Conservation (phyloP, 1,284 basidiomycete genomes). For the Mycena sp. region DNA sequence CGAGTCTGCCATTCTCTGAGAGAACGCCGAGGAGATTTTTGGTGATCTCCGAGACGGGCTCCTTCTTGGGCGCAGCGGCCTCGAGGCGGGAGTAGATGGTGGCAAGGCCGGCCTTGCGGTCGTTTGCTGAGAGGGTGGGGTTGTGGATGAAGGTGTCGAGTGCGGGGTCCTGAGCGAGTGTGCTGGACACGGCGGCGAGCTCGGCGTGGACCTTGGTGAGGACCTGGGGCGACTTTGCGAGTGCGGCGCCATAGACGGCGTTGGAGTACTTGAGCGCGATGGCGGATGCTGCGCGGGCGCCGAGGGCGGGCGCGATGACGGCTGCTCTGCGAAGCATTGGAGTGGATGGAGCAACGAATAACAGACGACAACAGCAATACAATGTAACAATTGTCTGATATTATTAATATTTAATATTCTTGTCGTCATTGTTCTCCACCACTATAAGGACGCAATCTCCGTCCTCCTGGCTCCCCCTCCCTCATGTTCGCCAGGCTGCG, state of each 20-base stretch:
- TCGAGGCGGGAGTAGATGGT: conserved; percentile 72
- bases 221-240: conserved; percentile 82
- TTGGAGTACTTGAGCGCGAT: conserved; percentile 94
- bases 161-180: conserved; percentile 73
- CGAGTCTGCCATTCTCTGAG: conserved; percentile 93
- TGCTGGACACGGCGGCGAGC: conserved; percentile 74
- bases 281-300: conserved; percentile 74
- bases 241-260: conserved; percentile 92
- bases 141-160: conserved; percentile 82
- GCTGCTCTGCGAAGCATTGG: conserved; percentile 45
- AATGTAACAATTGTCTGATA: no score
- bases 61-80: conserved; percentile 69
- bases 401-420: no score
- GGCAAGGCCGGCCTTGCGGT: conserved; percentile 78
- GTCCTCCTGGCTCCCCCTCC: conserved; percentile 33
- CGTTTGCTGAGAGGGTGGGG: conserved; percentile 87
- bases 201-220: conserved; percentile 88
- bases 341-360: not conserved
- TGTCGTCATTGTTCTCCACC: conserved; percentile 5
- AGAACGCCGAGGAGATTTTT: conserved; percentile 93
- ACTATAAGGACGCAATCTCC: conserved; percentile 21
- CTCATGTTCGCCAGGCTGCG: conserved; percentile 80
- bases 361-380: no score
- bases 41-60: conserved; percentile 84
- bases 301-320: conserved; percentile 55